Percentiles rank a stretch among this genome's conserved stretches.
These are phyloP conservation scores for Cladosporium sp. DNA, from an alignment of 2,329 filamentous ascomycete species.

Conservation along the genomic window DNA sequence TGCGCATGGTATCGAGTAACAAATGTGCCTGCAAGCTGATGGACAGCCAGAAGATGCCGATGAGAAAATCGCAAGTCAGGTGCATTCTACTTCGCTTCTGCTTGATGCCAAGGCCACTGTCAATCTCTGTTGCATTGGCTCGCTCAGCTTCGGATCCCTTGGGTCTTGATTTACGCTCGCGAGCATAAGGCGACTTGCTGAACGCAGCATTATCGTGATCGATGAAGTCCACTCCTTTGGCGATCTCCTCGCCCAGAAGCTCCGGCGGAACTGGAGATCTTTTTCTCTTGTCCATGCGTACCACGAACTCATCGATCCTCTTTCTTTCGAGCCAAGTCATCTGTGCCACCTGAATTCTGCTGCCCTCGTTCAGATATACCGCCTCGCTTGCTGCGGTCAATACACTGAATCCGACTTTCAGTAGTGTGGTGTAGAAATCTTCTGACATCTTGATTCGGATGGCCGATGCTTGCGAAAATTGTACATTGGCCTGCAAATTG, in stretches of 20 bases:
- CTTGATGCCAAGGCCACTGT: constrained; percentile 69
- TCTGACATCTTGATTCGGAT: constrained; percentile 80
- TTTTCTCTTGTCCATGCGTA: constrained; percentile 33
- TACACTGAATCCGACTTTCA: constrained; percentile 81
- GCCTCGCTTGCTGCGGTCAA: constrained; percentile 93
- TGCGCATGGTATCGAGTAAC: constrained; percentile 51
- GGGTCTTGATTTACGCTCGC: constrained; percentile 56
- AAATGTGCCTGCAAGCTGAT: constrained; percentile 56
- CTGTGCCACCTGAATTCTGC: constrained; percentile 64
- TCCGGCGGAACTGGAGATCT: constrained; percentile 38
- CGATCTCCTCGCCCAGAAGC: constrained; percentile 39
- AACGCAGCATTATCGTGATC: constrained; percentile 30
- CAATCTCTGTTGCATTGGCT: constrained; percentile 29
- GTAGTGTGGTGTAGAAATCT: constrained; percentile 89
- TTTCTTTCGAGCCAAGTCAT: constrained; percentile 93
- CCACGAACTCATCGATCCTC: constrained; percentile 65
- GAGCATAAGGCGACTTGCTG: constrained; percentile 54
- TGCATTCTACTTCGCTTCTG: constrained; percentile 76
- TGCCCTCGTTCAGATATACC: constrained; percentile 90
- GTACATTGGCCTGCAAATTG: constrained; percentile 89
- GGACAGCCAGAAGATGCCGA: constrained; percentile 66
- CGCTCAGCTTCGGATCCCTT: constrained; percentile 19
- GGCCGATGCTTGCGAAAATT: constrained; percentile 61
- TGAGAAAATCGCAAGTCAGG: constrained; percentile 69
- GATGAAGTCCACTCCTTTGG: constrained; percentile 31